These are phyloP conservation scores for Rhodomyrtus psidioides DNA, from an alignment of 441 rosid genomes.

Conservation along the genomic window DNA sequence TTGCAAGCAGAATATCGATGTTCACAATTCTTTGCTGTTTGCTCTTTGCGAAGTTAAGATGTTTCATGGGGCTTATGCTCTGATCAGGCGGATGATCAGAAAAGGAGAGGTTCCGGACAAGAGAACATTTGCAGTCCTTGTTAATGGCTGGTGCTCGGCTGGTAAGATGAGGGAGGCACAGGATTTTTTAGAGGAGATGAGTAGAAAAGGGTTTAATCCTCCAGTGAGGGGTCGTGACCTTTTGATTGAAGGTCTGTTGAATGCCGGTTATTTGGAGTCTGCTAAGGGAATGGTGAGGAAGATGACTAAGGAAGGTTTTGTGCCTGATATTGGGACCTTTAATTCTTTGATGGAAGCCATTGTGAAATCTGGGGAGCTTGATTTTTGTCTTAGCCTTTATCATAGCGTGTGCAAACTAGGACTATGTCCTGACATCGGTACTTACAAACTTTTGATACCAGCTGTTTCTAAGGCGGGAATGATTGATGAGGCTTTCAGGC, in stretches of 20 bases:
- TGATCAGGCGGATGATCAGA: conserved; percentile 75
- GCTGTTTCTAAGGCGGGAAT: conserved; percentile 76
- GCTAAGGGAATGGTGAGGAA: conserved; percentile 72
- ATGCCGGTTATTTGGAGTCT: conserved; percentile 67
- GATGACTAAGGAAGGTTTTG: conserved; percentile 62
- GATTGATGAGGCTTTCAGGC: conserved; percentile 68
- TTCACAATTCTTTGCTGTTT: conserved; percentile 61
- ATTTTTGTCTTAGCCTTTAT: conserved; percentile 65
- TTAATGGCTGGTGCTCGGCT: conserved; percentile 73
- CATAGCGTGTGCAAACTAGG: conserved; percentile 58
- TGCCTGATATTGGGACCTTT: conserved; percentile 55
- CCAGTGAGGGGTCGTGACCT: conserved; percentile 85
- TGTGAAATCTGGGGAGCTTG: conserved; percentile 59
- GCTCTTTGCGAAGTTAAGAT: conserved; percentile 75
- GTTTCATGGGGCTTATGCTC: conserved; percentile 81
- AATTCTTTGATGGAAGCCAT: conserved; percentile 59
- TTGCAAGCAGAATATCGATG: conserved; percentile 39
- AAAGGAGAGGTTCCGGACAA: conserved; percentile 58
- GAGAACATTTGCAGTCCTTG: conserved; percentile 54
- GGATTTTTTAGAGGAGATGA: conserved; percentile 77
- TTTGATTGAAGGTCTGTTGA: conserved; percentile 71
- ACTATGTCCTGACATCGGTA: conserved; percentile 48
- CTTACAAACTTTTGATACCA: conserved; percentile 72
- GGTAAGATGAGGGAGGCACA: conserved; percentile 83
- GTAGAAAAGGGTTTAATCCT: conserved; percentile 72